phyloP scores from a whole-genome alignment of 2,329 filamentous ascomycete species.

The Epichloe gansuensis region DNA sequence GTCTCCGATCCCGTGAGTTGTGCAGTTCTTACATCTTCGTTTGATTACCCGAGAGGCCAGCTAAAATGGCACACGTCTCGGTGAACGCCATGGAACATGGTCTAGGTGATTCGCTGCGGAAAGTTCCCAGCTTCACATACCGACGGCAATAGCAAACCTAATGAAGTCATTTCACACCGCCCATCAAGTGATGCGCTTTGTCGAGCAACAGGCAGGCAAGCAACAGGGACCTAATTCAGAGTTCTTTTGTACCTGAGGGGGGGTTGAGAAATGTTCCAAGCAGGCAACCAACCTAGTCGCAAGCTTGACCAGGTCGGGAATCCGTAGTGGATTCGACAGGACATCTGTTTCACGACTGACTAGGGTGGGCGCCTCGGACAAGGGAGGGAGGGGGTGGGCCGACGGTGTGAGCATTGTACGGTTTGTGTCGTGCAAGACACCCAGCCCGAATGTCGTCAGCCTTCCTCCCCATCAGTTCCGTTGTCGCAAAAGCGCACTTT shows the following conservation, averaged over 20 bases:
- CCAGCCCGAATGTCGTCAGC: background rate
- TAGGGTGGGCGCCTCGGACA: slow-evolving; percentile 8
- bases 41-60: slow-evolving; percentile 2
- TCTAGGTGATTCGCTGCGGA: background rate
- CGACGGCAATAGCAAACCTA: background rate
- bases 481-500: background rate
- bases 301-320: slow-evolving; percentile 11
- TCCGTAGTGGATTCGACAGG: slow-evolving; percentile 9
- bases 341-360: slow-evolving; percentile 12
- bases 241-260: background rate
- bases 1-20: slow-evolving; percentile 9
- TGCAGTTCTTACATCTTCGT: slow-evolving; percentile 1
- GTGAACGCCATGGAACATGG: background rate
- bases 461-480: slow-evolving; percentile 2
- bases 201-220: background rate
- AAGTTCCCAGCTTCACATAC: background rate
- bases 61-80: background rate
- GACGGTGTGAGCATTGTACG: background rate
- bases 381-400: slow-evolving; percentile 5
- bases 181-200: slow-evolving; percentile 3
- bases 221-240: background rate
- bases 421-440: slow-evolving; percentile 1
- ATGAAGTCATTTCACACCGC: background rate
- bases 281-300: slow-evolving; percentile 8
- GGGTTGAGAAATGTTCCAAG: slow-evolving; percentile 1